Evolutionary conservation across 2,329 filamentous ascomycete genomes (phyloP).

Genomic region (Hawksworthiomyces lignivorus): DNA sequence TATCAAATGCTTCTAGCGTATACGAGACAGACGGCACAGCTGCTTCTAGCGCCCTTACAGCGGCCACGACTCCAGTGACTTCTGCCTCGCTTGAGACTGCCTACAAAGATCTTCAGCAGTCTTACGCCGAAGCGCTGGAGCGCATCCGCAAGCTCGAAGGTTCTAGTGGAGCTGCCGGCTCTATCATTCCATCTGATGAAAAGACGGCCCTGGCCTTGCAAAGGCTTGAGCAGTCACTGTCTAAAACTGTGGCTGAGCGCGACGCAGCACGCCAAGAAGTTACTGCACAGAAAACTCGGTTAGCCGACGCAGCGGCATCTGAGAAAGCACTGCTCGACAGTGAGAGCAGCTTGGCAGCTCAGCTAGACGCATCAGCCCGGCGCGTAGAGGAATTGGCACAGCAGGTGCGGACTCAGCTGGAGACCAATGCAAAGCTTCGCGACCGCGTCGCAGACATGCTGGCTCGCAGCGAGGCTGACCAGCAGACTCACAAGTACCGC

Average conservation of each 20-base stretch:
- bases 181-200: conserved; percentile 34
- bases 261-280: conserved; percentile 64
- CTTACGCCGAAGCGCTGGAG: conserved; percentile 58
- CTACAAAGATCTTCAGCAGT: conserved; percentile 67
- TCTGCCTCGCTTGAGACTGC: conserved; percentile 67
- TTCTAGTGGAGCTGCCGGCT: conserved; percentile 25
- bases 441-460: conserved; percentile 72
- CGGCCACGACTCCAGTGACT: conserved; percentile 40
- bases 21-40: conserved; percentile 18
- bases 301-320: conserved; percentile 47
- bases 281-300: conserved; percentile 51
- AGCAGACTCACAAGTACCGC: conserved; percentile 68
- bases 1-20: conserved; percentile 18
- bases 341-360: conserved; percentile 57
- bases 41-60: conserved; percentile 17
- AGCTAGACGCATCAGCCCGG: conserved; percentile 65
- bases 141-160: conserved; percentile 59
- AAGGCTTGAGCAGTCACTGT: conserved; percentile 60
- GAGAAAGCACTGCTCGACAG: conserved; percentile 51
- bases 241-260: conserved; percentile 61
- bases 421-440: conserved; percentile 68
- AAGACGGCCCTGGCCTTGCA: conserved; percentile 56
- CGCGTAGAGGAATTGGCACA: conserved; percentile 68
- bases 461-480: conserved; percentile 73
- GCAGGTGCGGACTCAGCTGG: conserved; percentile 73